A percentile compares a stretch with the other conserved stretches of the same genome.
phyloP scores from a whole-genome alignment of 2,329 filamentous ascomycete species.

The Trichoderma sp. region DNA sequence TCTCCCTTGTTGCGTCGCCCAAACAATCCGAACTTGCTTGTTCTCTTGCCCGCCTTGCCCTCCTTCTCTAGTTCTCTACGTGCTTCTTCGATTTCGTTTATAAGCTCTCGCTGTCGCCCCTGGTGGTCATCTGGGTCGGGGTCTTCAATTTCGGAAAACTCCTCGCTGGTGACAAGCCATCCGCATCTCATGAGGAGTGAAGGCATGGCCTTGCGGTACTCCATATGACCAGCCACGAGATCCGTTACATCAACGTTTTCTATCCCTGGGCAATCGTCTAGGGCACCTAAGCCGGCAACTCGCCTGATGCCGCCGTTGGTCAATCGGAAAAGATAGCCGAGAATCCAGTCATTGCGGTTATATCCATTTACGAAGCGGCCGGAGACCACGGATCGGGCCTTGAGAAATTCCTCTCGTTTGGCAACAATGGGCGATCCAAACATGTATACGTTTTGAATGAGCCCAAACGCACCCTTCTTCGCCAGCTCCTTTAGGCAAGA shows the following conservation, averaged over 20 bases:
- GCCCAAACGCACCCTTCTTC: conserved; percentile 75
- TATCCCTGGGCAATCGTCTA: conserved; percentile 73
- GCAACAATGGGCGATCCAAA: conserved; percentile 91
- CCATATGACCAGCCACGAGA: conserved; percentile 88
- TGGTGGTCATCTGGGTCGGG: conserved; percentile 92
- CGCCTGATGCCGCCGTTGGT: conserved; percentile 89
- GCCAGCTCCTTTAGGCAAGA: conserved; percentile 85
- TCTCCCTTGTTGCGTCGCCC: conserved; percentile 75
- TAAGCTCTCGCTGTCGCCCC: conserved; percentile 83
- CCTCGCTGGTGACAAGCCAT: conserved; percentile 87
- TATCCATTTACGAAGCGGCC: conserved; percentile 96
- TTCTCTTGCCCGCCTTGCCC: conserved; percentile 58
- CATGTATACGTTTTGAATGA: conserved; percentile 92
- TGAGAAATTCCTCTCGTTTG: conserved; percentile 84
- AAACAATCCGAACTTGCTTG: conserved; percentile 69
- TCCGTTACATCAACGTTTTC: conserved; percentile 90
- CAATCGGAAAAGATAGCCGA: conserved; percentile 91
- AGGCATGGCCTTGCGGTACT: conserved; percentile 91
- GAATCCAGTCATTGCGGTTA: conserved; percentile 93
- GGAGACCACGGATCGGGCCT: conserved; percentile 75
- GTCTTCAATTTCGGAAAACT: conserved; percentile 95
- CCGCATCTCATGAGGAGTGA: conserved; percentile 80
- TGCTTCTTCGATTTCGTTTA: conserved; percentile 94
- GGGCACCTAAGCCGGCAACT: conserved; percentile 76
- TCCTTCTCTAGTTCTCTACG: conserved; percentile 81